Evolutionary conservation across 2,329 filamentous ascomycete species (phyloP).

Genomic region (Catunica adiposa): DNA sequence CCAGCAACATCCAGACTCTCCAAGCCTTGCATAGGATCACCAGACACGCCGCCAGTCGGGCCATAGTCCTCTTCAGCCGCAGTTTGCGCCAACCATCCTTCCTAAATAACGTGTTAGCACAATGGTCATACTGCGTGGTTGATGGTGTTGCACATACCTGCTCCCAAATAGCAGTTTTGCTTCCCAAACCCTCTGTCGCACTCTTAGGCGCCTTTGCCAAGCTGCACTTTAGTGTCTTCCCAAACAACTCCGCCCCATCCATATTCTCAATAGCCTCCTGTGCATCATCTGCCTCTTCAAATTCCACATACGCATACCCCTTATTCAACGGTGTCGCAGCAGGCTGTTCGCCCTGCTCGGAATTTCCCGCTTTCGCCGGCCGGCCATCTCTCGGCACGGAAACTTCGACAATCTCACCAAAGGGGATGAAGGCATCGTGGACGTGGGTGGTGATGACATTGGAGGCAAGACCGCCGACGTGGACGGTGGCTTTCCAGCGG

Average conservation of each 20-base stretch:
- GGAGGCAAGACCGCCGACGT: conserved; percentile 75
- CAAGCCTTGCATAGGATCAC: conserved; percentile 90
- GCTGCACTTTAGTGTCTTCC: conserved; percentile 79
- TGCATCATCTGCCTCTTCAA: conserved; percentile 69
- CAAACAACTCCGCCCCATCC: conserved; percentile 92
- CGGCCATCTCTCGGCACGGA: conserved; percentile 76
- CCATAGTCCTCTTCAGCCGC: conserved; percentile 58
- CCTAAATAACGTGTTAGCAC: conserved; percentile 34
- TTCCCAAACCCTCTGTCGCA: conserved; percentile 70
- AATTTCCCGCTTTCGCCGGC: conserved; percentile 32
- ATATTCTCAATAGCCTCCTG: conserved; percentile 97
- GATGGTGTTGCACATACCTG: conserved; percentile 42
- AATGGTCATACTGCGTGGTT: background rate
- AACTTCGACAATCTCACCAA: conserved; percentile 87
- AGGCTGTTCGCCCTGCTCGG: conserved; percentile 25
- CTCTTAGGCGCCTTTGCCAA: conserved; percentile 85
- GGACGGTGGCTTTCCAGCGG: conserved; percentile 79
- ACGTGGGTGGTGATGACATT: conserved; percentile 60
- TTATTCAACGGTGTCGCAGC: conserved; percentile 51
- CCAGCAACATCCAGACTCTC: conserved; percentile 90
- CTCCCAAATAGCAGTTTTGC: conserved; percentile 91
- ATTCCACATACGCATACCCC: conserved; percentile 95
- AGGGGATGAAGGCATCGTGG: conserved; percentile 85
- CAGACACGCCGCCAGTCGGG: conserved; percentile 36
- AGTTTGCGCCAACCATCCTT: conserved; percentile 82